Percentiles rank a stretch among this genome's conserved stretches.
Conservation (phyloP, 805 yeast genomes). For the Schwanniomyces pseudopolymorphus region DNA sequence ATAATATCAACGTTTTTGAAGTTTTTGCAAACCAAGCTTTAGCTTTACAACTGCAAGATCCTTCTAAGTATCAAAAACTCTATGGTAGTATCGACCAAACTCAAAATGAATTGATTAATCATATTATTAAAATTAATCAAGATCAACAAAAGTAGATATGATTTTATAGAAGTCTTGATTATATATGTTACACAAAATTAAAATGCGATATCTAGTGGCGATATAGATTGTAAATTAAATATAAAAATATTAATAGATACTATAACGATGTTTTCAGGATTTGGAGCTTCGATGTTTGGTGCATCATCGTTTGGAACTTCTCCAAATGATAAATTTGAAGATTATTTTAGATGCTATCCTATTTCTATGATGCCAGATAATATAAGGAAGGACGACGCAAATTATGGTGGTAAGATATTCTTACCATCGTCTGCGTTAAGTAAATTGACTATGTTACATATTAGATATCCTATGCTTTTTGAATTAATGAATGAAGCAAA, state of each 20-base stretch:
- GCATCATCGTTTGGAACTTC: conserved; percentile 29
- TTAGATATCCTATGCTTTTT: conserved; percentile 95
- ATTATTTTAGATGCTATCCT: conserved; percentile 90
- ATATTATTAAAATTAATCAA: conserved; percentile 25
- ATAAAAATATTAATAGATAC: neutral
- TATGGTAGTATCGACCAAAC: conserved; percentile 39
- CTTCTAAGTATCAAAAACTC: conserved; percentile 47
- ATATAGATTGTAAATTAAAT: neutral
- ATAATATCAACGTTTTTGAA: conserved; percentile 67
- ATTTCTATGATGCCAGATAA: conserved; percentile 83
- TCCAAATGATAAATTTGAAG: conserved; percentile 58
- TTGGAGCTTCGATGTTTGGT: conserved; percentile 40
- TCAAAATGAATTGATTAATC: conserved; percentile 31
- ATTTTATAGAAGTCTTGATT: neutral
- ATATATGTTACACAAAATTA: conserved; percentile 1
- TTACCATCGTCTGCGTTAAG: conserved; percentile 91
- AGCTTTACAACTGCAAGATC: conserved; percentile 48
- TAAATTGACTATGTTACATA: conserved; percentile 84
- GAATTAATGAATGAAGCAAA: conserved; percentile 69
- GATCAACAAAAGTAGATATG: conserved; percentile 8
- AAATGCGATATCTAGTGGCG: neutral
- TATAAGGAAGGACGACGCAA: conserved; percentile 70
- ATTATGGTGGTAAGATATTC: conserved; percentile 94
- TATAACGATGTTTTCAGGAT: conserved; percentile 40
- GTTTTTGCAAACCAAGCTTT: conserved; percentile 59